Conservation (phyloP, 306 rosid species). For the Nissolia schottii region DNA sequence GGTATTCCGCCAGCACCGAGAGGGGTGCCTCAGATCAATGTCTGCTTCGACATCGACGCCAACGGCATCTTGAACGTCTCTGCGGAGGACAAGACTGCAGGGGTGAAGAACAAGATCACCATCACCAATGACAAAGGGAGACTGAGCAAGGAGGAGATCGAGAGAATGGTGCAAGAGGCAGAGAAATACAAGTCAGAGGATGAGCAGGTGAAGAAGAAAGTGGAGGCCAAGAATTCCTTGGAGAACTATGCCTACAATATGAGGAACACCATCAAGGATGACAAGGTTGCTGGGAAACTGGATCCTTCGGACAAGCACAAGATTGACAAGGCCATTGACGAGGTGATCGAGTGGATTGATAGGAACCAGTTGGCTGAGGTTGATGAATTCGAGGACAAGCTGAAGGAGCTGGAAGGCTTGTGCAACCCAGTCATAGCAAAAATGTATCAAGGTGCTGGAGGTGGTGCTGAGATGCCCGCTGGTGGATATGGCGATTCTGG, state of each 20-base stretch:
- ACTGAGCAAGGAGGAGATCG: neutral
- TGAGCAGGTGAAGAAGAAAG: neutral
- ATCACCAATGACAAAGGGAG: neutral
- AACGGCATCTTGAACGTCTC: neutral
- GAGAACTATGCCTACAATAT: neutral
- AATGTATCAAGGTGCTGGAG: neutral
- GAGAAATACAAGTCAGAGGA: neutral
- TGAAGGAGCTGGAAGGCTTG: neutral
- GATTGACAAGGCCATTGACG: neutral
- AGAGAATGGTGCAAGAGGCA: neutral
- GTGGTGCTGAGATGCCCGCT: conserved; percentile 6
- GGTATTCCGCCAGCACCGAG: neutral
- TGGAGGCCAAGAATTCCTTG: neutral
- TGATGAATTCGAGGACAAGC: neutral
- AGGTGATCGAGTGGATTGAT: neutral
- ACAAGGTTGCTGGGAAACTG: neutral
- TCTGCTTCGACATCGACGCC: neutral
- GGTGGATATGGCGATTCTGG: neutral
- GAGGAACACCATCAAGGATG: neutral
- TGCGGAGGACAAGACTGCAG: neutral
- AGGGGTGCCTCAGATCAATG: neutral
- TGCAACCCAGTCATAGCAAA: neutral
- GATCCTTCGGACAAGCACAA: neutral
- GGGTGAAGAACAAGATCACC: neutral
- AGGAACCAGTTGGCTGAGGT: neutral